phyloP scores from a whole-genome alignment of 2,329 filamentous ascomycete genomes.

The Rachicladosporium sp. region DNA sequence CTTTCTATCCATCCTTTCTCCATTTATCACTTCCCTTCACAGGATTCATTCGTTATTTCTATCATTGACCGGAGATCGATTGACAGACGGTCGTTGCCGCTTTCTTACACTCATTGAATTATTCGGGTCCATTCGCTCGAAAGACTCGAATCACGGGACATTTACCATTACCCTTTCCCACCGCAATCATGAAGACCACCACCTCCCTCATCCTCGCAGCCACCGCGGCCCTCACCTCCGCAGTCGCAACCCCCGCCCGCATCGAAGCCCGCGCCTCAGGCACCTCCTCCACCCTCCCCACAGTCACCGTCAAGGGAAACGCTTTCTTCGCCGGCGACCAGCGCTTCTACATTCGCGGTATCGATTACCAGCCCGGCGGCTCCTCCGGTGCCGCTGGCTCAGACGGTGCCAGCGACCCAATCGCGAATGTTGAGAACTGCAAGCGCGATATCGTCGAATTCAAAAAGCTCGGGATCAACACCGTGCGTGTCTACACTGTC shows the following conservation, averaged over 20 bases:
- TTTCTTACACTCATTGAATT: too few relatives aligned
- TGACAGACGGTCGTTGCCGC: too few relatives aligned
- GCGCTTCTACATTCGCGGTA: constrained; percentile 49
- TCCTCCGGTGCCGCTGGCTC: constrained; percentile 28
- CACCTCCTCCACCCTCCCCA: constrained; percentile 37
- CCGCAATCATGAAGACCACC: constrained; percentile 36
- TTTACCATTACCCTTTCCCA: too few relatives aligned
- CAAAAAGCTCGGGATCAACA: constrained; percentile 78
- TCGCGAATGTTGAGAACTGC: constrained; percentile 59
- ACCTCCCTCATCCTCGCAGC: constrained; percentile 28
- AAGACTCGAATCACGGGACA: too few relatives aligned
- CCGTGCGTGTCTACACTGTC: constrained; percentile 81
- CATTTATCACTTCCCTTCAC: too few relatives aligned
- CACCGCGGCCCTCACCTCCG: constrained; percentile 33
- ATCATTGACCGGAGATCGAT: too few relatives aligned
- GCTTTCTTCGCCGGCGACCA: constrained; percentile 52
- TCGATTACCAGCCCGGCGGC: constrained; percentile 45
- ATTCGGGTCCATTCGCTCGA: too few relatives aligned
- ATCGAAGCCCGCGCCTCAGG: constrained; percentile 23
- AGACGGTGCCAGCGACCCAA: constrained; percentile 56
- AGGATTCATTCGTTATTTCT: too few relatives aligned
- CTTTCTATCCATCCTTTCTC: too few relatives aligned
- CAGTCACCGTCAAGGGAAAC: constrained; percentile 51
- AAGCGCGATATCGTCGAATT: constrained; percentile 70
- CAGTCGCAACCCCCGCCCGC: constrained; percentile 30